Conservation (phyloP, 1,284 basidiomycete species). For the Abortiporus biennis region DNA sequence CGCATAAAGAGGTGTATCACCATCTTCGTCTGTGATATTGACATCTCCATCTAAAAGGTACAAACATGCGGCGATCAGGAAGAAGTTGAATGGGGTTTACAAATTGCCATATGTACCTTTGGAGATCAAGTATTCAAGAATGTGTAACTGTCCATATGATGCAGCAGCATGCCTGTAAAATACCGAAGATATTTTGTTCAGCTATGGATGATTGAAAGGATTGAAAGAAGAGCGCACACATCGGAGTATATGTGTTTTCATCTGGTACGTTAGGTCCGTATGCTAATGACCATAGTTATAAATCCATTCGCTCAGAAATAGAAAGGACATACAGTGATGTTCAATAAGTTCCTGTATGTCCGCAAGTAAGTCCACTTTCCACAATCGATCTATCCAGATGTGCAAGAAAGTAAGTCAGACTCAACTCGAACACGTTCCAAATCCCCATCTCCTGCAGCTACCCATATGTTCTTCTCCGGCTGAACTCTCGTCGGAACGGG, state of each 20-base stretch:
- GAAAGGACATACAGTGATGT: slow-evolving; percentile 2
- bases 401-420: not conserved
- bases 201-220: slow-evolving; percentile 1
- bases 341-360: not conserved
- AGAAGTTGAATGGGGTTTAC: not conserved
- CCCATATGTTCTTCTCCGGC: slow-evolving; percentile 76
- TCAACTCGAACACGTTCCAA: slow-evolving; percentile 32
- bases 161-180: slow-evolving; percentile 82
- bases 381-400: slow-evolving; percentile 2
- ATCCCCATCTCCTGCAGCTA: slow-evolving; percentile 87
- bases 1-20: slow-evolving; percentile 89
- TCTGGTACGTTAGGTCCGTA: slow-evolving; percentile 75
- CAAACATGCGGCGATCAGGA: slow-evolving; percentile 5
- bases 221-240: slow-evolving; percentile 39
- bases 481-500: slow-evolving; percentile 22
- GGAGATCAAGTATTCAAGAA: slow-evolving; percentile 76
- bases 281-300: slow-evolving; percentile 38
- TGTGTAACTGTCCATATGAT: slow-evolving; percentile 77
- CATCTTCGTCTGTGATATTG: slow-evolving; percentile 81
- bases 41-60: slow-evolving; percentile 71
- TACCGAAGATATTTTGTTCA: slow-evolving; percentile 5
- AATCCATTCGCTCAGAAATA: not conserved
- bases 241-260: slow-evolving; percentile 80
- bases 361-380: slow-evolving; percentile 1
- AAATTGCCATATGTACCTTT: slow-evolving; percentile 39